Conservation (phyloP, 1,284 basidiomycete genomes). For the Rhodotorula sp. region DNA sequence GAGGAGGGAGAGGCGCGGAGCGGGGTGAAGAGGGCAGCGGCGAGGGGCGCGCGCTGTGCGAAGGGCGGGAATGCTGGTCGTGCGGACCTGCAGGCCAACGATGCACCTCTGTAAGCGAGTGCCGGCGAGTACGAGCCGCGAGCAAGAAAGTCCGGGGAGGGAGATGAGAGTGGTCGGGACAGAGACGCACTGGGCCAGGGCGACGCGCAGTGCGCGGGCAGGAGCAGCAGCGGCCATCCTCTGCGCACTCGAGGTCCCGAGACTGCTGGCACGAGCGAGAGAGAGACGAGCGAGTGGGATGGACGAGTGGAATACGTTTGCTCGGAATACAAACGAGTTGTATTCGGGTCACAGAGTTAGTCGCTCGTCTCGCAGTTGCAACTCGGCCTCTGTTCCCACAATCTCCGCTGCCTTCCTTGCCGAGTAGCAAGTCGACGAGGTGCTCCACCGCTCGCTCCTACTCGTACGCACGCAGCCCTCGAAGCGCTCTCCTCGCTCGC, state of each 20-base stretch:
- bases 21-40: neutral
- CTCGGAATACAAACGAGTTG: no score
- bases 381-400: neutral
- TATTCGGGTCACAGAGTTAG: neutral
- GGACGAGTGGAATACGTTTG: no score
- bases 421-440: no score
- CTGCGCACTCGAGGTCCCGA: no score
- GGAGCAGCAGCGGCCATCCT: slow-evolving; percentile 1
- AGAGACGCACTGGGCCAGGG: neutral
- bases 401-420: no score
- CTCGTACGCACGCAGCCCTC: no score
- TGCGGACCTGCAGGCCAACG: neutral
- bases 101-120: neutral
- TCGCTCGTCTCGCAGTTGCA: neutral
- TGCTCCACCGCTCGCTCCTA: no score
- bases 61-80: neutral
- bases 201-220: slow-evolving; percentile 5
- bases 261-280: neutral
- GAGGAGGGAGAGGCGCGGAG: neutral
- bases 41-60: neutral
- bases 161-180: neutral
- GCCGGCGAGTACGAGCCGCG: neutral
- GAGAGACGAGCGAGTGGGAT: no score
- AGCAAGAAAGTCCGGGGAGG: slow-evolving; percentile 1
- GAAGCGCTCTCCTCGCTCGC: neutral